phyloP scores from a whole-genome alignment of 2,329 filamentous ascomycete species.

The Phoma sp. region DNA sequence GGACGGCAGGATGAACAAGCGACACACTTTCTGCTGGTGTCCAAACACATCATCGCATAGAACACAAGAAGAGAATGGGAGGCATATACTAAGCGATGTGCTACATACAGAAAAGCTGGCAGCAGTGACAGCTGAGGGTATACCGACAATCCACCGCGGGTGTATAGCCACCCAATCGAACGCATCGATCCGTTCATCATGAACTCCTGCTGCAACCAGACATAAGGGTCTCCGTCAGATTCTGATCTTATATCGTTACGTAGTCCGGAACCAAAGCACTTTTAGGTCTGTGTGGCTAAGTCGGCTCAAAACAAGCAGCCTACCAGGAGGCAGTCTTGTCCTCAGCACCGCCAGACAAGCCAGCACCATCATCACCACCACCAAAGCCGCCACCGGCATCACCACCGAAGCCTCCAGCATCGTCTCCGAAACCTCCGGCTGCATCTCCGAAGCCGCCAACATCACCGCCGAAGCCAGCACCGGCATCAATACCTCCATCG shows the following conservation, averaged over 20 bases:
- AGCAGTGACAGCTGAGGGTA: conserved; percentile 16
- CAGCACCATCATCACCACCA: conserved; percentile 15
- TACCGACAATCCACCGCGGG: conserved; percentile 23
- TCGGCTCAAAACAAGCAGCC: neutral
- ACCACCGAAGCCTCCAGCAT: conserved; percentile 20
- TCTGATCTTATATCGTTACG: neutral
- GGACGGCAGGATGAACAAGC: too few species aligned
- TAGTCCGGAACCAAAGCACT: neutral
- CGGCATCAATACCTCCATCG: conserved; percentile 26
- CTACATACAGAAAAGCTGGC: conserved; percentile 6
- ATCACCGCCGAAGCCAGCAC: conserved; percentile 17
- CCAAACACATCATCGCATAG: too few species aligned
- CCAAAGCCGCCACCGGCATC: conserved; percentile 14
- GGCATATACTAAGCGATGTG: too few species aligned
- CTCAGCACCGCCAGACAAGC: conserved; percentile 23
- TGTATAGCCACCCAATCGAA: conserved; percentile 2
- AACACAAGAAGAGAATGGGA: too few species aligned
- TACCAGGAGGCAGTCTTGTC: conserved; percentile 41
- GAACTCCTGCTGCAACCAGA: neutral
- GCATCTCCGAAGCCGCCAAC: conserved; percentile 17
- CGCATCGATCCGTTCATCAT: conserved; percentile 2
- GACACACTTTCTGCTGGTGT: too few species aligned
- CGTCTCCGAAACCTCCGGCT: conserved; percentile 3
- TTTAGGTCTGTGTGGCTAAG: neutral
- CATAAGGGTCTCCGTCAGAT: neutral